phyloP scores from a whole-genome alignment of 2,329 filamentous ascomycete genomes.

The Colletotrichum sp. region DNA sequence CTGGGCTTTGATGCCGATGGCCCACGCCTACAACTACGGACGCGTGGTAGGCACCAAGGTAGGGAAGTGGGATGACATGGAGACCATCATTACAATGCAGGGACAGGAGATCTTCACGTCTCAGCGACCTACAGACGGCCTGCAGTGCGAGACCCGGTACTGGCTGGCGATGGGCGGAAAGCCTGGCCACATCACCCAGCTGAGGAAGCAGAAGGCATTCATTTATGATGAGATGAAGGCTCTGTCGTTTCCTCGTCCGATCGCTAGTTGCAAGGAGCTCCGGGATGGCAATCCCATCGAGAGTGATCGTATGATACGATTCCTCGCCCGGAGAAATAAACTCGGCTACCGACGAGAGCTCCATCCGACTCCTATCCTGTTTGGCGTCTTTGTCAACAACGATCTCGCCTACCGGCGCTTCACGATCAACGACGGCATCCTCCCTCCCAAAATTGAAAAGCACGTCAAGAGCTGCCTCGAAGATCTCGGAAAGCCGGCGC shows the following conservation, averaged over 20 bases:
- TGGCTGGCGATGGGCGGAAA: background rate
- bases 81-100: background rate
- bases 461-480: background rate
- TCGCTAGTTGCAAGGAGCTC: background rate
- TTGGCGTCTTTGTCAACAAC: background rate
- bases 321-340: background rate
- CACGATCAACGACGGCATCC: background rate
- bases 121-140: background rate
- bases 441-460: background rate
- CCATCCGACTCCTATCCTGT: background rate
- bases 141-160: background rate
- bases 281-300: background rate
- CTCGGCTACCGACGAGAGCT: background rate
- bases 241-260: background rate
- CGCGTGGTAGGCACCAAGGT: background rate
- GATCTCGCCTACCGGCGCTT: background rate
- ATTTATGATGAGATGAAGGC: background rate
- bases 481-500: background rate
- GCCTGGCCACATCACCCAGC: background rate
- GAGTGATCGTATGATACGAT: background rate
- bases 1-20: background rate
- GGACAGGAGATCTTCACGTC: background rate
- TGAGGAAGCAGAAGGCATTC: background rate
- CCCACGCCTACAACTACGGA: background rate
- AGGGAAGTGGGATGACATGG: background rate